phyloP scores from a whole-genome alignment of 768 basidiomycete genomes.

The Gautieria morchelliformis region DNA sequence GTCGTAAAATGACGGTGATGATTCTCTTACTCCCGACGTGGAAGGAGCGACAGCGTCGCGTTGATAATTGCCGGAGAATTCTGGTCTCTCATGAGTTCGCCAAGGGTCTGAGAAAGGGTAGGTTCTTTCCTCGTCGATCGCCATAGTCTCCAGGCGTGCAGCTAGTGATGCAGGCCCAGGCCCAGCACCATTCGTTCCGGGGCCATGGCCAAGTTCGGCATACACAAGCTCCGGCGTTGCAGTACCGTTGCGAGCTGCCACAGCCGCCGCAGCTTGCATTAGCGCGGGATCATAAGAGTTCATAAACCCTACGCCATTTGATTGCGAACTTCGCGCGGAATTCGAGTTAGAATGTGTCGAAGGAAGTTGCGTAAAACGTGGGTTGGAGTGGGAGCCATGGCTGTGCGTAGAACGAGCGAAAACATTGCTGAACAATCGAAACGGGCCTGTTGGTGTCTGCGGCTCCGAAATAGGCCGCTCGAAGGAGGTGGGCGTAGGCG shows the following conservation, averaged over 20 bases:
- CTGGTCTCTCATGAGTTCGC: background rate
- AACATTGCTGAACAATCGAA: slow-evolving; percentile 45
- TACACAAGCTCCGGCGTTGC: slow-evolving; percentile 66
- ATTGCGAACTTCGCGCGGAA: slow-evolving; percentile 44
- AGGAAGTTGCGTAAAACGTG: background rate
- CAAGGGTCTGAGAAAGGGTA: background rate
- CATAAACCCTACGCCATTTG: slow-evolving; percentile 53
- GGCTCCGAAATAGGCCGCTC: background rate
- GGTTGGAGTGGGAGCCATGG: background rate
- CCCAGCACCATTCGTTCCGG: slow-evolving; percentile 31
- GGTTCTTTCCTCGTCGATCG: slow-evolving; percentile 5
- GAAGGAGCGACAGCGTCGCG: background rate
- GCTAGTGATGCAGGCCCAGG: background rate
- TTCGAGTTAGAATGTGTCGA: slow-evolving; percentile 22
- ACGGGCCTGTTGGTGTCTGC: slow-evolving; percentile 38
- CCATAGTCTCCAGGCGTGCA: background rate
- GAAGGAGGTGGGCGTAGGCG: background rate
- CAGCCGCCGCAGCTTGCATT: slow-evolving; percentile 27
- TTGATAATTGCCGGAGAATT: background rate
- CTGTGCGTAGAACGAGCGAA: slow-evolving; percentile 51
- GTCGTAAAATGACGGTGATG: background rate
- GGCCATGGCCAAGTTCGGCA: slow-evolving; percentile 70
- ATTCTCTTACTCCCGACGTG: background rate
- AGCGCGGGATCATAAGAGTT: slow-evolving; percentile 32
- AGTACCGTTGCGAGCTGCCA: slow-evolving; percentile 39